phyloP scores from a whole-genome alignment of 306 rosid species.

The Acacia acuminata region DNA sequence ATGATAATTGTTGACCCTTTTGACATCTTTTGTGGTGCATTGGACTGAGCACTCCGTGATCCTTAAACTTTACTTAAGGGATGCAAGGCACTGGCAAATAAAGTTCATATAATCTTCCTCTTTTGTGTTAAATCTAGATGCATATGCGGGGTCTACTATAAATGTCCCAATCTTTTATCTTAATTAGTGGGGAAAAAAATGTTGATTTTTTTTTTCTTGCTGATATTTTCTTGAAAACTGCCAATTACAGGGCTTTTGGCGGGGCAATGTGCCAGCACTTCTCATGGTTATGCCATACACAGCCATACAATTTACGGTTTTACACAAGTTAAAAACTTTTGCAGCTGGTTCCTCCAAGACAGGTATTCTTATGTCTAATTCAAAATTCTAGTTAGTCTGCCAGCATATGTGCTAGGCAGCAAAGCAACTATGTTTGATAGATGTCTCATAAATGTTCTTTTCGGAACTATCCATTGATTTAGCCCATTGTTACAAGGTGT shows the following conservation, averaged over 20 bases:
- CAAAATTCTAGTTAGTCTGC: neutral
- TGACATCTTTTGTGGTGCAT: neutral
- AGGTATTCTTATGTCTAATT: slow-evolving; percentile 50
- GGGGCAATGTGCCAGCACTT: slow-evolving; percentile 97
- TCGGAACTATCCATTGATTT: slow-evolving; percentile 11
- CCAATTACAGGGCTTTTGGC: slow-evolving; percentile 86
- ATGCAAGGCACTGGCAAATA: neutral
- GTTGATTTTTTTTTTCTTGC: neutral
- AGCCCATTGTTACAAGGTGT: neutral
- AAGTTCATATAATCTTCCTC: neutral
- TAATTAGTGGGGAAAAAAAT: neutral
- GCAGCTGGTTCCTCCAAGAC: slow-evolving; percentile 90
- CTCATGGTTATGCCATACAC: slow-evolving; percentile 99
- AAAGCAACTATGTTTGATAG: slow-evolving; percentile 13
- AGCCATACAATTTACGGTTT: slow-evolving; percentile 87
- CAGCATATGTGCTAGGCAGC: slow-evolving; percentile 17
- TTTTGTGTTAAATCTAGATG: no score
- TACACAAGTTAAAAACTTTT: slow-evolving; percentile 70
- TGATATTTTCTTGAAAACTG: slow-evolving; percentile 9
- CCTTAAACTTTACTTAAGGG: neutral
- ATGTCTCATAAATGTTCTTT: slow-evolving; percentile 10
- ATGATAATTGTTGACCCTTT: neutral
- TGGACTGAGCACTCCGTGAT: neutral
- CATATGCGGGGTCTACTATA: neutral
- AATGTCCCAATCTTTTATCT: neutral